These are phyloP conservation scores for Hansfordia pulvinata DNA, from an alignment of 2,329 filamentous ascomycete genomes.

Conservation along the genomic window DNA sequence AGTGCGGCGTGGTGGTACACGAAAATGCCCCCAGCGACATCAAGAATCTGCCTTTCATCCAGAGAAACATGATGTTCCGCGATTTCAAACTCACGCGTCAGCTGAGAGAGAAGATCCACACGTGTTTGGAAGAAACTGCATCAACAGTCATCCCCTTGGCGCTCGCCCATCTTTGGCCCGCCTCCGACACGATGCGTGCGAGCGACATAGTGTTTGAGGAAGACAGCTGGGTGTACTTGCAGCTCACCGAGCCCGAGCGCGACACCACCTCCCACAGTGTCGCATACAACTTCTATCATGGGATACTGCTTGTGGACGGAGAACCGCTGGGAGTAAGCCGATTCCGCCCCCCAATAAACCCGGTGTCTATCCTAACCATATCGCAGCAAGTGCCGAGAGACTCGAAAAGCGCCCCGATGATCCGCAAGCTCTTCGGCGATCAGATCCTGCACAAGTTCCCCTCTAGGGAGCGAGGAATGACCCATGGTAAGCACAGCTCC, in stretches of 20 bases:
- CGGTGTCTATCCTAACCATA: slow-evolving; percentile 28
- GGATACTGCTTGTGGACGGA: slow-evolving; percentile 33
- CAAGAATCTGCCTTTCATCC: slow-evolving; percentile 13
- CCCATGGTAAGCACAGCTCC: slow-evolving; percentile 25
- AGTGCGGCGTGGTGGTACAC: slow-evolving; percentile 22
- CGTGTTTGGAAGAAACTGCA: slow-evolving; percentile 18
- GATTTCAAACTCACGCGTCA: slow-evolving; percentile 28
- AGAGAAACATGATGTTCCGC: slow-evolving; percentile 25
- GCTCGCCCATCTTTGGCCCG: slow-evolving; percentile 28
- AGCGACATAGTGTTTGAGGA: slow-evolving; percentile 12
- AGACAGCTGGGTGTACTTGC: background rate
- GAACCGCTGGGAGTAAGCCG: slow-evolving; percentile 24
- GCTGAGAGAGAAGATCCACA: slow-evolving; percentile 18
- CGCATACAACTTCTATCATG: slow-evolving; percentile 29
- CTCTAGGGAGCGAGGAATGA: slow-evolving; percentile 38
- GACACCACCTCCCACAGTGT: slow-evolving; percentile 15
- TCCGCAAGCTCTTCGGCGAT: slow-evolving; percentile 38
- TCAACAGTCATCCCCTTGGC: slow-evolving; percentile 18
- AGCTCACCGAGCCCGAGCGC: no score
- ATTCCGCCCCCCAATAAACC: slow-evolving; percentile 7
- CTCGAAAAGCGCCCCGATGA: slow-evolving; percentile 8
- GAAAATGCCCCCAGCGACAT: slow-evolving; percentile 27
- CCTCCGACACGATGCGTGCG: slow-evolving; percentile 15
- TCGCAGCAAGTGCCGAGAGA: slow-evolving; percentile 24
- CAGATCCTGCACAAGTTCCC: slow-evolving; percentile 36